Base-by-base conservation (phyloP, 257 asterid genomes). In the Solanum etuberosum region DNA sequence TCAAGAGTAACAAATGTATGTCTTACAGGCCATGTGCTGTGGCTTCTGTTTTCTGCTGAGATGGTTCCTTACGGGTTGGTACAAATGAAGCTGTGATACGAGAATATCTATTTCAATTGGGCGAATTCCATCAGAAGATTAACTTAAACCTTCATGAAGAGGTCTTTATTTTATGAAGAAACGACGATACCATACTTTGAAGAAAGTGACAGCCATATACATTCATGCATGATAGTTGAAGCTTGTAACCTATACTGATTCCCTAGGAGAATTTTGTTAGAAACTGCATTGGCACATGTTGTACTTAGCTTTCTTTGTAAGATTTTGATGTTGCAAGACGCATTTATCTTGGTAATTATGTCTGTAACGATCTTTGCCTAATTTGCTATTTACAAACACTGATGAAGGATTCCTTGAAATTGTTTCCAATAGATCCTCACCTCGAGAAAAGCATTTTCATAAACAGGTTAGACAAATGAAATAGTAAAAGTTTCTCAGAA, bases 51-150 rank as follows among this genome's bases (percentile, higher is more conserved):
- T 95, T 76, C 34, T 92, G 48, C 93, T 96, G 42, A 93, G 99
- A 85, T 95, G 99, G 99, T 85, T 92, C 38, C 96, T 96, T 38
- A 87, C 99, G 10, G 98, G 98, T 57, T 96, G 99, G 99, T 96
- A 96, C 87, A 96, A 96, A 86, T 96, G 92, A 94, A 86, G 83
- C 87, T 89, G 54, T 61, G 34, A 84, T 18, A 54, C 1, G 18
- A 59, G 27, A 86, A 0, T 3, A 86, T 0, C 68, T 29, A 29
- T 43, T 86, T 31, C 81, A 32, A 18, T 51, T 77, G 1, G 14
- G 20, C 18, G 0, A 46, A 27, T 25, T 21, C 25, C n/a, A 9
- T 27, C 27, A 35, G 54, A 42, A 35, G 0, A 46, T 42, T 34
- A 42, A 78, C 63, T 25, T 78, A 46, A 42, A n/a, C 16, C 43